A percentile compares a stretch with the other conserved stretches of the same genome.
Evolutionary conservation across 352 stramenopile genomes (phyloP).

Genomic region (Globisporangium emineosum): DNA sequence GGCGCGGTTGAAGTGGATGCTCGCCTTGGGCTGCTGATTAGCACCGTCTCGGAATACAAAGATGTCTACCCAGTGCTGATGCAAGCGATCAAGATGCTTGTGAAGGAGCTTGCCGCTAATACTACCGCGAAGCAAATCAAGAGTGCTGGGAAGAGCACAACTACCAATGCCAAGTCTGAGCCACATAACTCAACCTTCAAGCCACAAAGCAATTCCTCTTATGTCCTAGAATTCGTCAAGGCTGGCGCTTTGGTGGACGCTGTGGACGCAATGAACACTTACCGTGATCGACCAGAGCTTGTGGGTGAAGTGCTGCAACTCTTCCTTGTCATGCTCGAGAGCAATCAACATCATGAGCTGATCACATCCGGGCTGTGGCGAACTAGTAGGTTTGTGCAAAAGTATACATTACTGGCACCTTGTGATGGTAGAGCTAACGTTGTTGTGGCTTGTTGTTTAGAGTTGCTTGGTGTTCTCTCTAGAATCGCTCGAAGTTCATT

Average conservation of each 20-base stretch:
- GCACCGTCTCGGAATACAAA: constrained; percentile 28
- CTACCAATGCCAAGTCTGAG: not conserved
- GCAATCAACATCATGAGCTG: not conserved
- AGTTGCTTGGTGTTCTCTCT: not conserved
- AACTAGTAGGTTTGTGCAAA: not conserved
- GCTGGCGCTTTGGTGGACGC: constrained; percentile 1
- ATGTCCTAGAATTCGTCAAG: constrained; percentile 1
- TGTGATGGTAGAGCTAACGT: not conserved
- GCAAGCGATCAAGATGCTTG: constrained; percentile 26
- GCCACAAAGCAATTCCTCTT: not conserved
- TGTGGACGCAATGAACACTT: constrained; percentile 5
- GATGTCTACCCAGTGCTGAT: constrained; percentile 29
- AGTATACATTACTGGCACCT: no score
- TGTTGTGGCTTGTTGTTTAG: not conserved
- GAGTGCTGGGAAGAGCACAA: not conserved
- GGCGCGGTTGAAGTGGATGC: constrained; percentile 18
- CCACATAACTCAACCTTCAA: not conserved
- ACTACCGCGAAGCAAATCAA: not conserved
- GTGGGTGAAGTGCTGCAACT: constrained; percentile 2
- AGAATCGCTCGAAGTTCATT: constrained; percentile 1
- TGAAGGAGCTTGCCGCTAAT: constrained; percentile 8
- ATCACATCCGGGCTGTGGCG: not conserved
- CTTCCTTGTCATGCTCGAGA: not conserved
- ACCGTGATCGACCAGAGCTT: constrained; percentile 6
- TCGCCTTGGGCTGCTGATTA: constrained; percentile 26